Evolutionary conservation across 2,329 filamentous ascomycete genomes (phyloP).

Genomic region (Purpureocillium lavendulum): DNA sequence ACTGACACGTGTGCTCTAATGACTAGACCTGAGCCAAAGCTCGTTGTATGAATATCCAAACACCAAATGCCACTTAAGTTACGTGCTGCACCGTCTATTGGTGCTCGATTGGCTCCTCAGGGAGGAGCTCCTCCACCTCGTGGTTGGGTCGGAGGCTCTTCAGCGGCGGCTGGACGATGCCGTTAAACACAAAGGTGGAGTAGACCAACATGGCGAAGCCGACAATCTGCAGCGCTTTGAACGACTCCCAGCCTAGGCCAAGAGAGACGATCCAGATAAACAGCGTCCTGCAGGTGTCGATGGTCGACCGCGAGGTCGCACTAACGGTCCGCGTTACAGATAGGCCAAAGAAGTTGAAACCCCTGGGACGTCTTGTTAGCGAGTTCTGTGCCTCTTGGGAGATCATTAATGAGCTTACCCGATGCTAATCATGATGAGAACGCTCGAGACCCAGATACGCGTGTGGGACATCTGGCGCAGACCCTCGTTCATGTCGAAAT

Average conservation of each 20-base stretch:
- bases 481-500: conserved; percentile 85
- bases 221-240: conserved; percentile 91
- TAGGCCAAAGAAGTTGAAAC: conserved; percentile 98
- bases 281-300: conserved; percentile 92
- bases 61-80: too few relatives aligned
- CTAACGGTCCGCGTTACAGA: conserved; percentile 85
- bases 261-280: conserved; percentile 98
- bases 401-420: conserved; percentile 54
- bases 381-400: not conserved
- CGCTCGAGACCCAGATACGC: conserved; percentile 64
- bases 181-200: conserved; percentile 94
- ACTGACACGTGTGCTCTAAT: too few relatives aligned
- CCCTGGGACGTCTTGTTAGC: conserved; percentile 38
- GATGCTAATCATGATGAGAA: conserved; percentile 96
- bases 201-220: conserved; percentile 90
- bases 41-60: too few relatives aligned
- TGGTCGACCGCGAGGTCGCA: conserved; percentile 88
- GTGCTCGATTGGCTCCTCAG: conserved; percentile 80
- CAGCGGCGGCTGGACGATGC: conserved; percentile 77
- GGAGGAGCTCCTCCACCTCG: conserved; percentile 58
- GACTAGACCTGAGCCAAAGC: too few relatives aligned
- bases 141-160: conserved; percentile 51
- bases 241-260: conserved; percentile 89
- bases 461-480: conserved; percentile 68
- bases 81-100: conserved; percentile 10